Evolutionary conservation across 2,329 filamentous ascomycete genomes (phyloP).

Genomic region (Fusarium azukiicola): DNA sequence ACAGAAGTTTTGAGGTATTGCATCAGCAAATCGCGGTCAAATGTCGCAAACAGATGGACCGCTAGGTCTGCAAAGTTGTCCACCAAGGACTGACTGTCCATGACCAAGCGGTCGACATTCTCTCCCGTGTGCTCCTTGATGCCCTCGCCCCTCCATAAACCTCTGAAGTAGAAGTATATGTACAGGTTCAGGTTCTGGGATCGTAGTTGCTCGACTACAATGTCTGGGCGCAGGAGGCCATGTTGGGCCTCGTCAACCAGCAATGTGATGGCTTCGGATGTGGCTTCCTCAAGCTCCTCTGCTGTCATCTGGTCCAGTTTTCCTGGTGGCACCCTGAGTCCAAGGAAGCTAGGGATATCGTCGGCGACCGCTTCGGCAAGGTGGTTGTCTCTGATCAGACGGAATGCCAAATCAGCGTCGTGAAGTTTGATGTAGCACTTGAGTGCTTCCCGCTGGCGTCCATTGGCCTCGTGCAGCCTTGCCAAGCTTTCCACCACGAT

Average conservation of each 20-base stretch:
- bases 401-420: slow-evolving; percentile 94
- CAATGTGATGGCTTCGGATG: slow-evolving; percentile 90
- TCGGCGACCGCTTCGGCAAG: slow-evolving; percentile 94
- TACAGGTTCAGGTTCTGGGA: slow-evolving; percentile 85
- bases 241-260: slow-evolving; percentile 96
- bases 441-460: slow-evolving; percentile 90
- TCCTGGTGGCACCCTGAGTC: slow-evolving; percentile 89
- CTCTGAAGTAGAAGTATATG: slow-evolving; percentile 94
- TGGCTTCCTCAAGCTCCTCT: slow-evolving; percentile 88
- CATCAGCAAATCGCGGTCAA: slow-evolving; percentile 90
- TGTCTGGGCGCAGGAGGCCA: slow-evolving; percentile 88
- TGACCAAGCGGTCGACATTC: slow-evolving; percentile 76
- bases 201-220: slow-evolving; percentile 89
- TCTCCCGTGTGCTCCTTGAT: slow-evolving; percentile 76
- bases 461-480: slow-evolving; percentile 90
- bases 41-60: slow-evolving; percentile 91
- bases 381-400: slow-evolving; percentile 91
- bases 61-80: slow-evolving; percentile 94
- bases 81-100: slow-evolving; percentile 84
- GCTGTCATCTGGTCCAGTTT: slow-evolving; percentile 83
- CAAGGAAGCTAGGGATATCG: slow-evolving; percentile 93
- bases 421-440: slow-evolving; percentile 94
- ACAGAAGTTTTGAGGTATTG: slow-evolving; percentile 92
- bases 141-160: slow-evolving; percentile 90
- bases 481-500: slow-evolving; percentile 94